A percentile compares a stretch with the other conserved stretches of the same genome.
phyloP scores from a whole-genome alignment of 306 rosid species.

The Cyclanthera cordifolia region DNA sequence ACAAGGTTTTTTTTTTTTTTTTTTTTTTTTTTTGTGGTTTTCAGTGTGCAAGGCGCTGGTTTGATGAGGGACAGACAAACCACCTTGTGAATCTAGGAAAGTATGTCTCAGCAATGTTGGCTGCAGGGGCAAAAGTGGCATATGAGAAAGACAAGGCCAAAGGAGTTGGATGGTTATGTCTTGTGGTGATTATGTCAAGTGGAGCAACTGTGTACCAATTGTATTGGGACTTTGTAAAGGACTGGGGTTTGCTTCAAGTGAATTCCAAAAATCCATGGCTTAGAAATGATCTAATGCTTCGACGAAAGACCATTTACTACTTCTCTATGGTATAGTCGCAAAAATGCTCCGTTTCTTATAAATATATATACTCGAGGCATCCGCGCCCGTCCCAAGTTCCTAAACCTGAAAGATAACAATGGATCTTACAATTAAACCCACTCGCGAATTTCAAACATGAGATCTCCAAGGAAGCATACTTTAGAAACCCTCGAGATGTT shows the following conservation, averaged over 20 bases:
- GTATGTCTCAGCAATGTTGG: slow-evolving; percentile 95
- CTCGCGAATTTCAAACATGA: too few species aligned
- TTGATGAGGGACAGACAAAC: slow-evolving; percentile 85
- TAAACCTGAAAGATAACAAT: too few species aligned
- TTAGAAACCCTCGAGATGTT: too few species aligned
- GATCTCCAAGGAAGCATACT: too few species aligned
- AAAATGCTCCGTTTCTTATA: background rate
- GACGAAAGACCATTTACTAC: slow-evolving; percentile 77
- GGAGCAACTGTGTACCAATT: slow-evolving; percentile 87
- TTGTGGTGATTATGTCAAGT: slow-evolving; percentile 82
- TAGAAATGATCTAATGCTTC: slow-evolving; percentile 88
- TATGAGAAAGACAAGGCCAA: slow-evolving; percentile 69
- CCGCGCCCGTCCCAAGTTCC: too few species aligned
- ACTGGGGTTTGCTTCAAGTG: slow-evolving; percentile 96
- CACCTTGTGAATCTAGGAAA: slow-evolving; percentile 85
- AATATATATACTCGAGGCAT: too few species aligned
- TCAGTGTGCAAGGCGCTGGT: slow-evolving; percentile 93
- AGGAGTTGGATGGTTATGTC: slow-evolving; percentile 67
- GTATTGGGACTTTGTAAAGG: slow-evolving; percentile 98
- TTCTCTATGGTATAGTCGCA: slow-evolving; percentile 64
- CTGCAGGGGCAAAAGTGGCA: slow-evolving; percentile 93
- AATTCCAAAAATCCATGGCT: slow-evolving; percentile 96
- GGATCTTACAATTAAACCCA: too few species aligned
- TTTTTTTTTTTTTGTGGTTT: slow-evolving; percentile 4
- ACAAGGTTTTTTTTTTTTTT: background rate